These are phyloP conservation scores for Buddleja alternifolia DNA, from an alignment of 257 asterid species.

Conservation along the genomic window DNA sequence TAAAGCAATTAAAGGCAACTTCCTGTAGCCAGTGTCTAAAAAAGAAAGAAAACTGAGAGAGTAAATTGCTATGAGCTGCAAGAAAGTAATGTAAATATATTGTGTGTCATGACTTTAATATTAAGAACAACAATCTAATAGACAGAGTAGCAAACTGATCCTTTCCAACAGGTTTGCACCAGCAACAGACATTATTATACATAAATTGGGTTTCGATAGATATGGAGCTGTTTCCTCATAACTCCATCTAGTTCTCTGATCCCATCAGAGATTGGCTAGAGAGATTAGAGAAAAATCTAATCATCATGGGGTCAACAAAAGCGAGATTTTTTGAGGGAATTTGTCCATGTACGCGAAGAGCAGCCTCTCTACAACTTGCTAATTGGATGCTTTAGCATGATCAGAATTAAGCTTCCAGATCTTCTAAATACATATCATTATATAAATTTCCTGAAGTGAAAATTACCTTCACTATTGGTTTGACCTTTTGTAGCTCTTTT, in stretches of 20 bases:
- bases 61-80: too few species aligned
- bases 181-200: slow-evolving; percentile 10
- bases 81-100: too few species aligned
- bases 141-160: background rate
- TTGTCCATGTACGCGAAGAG: too few species aligned
- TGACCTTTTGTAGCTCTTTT: background rate
- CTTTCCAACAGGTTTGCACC: background rate
- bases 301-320: slow-evolving; percentile 2
- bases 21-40: too few species aligned
- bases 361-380: too few species aligned
- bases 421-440: too few species aligned
- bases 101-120: background rate
- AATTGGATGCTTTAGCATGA: too few species aligned
- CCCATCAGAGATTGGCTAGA: background rate
- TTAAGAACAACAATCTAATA: background rate
- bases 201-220: background rate
- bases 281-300: background rate
- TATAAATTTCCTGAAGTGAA: background rate
- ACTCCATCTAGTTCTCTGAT: slow-evolving; percentile 1
- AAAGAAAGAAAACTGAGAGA: too few species aligned
- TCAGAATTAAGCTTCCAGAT: too few species aligned
- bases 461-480: slow-evolving; percentile 9
- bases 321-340: too few species aligned
- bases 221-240: background rate
- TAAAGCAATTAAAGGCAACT: too few species aligned